Percentiles rank a stretch among this genome's conserved stretches.
Conservation (phyloP, 75 land plant genomes). For the Ceratopteris richardii region DNA sequence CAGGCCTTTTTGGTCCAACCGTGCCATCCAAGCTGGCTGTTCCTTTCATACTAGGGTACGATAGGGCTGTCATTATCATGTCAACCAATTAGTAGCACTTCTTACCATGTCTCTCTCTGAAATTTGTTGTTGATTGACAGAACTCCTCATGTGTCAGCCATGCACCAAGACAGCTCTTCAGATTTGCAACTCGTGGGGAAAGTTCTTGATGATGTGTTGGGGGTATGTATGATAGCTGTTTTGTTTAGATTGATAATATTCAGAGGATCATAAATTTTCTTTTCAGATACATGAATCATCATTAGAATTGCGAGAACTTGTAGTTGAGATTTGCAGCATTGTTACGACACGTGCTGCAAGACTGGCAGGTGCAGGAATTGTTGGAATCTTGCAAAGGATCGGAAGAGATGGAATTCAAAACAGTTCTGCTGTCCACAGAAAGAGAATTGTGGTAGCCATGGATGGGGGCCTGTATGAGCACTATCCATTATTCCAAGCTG, state of each 20-base stretch:
- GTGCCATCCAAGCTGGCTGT: constrained; percentile 41
- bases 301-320: constrained; percentile 32
- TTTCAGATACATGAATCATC: constrained; percentile 33
- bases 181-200: constrained; percentile 62
- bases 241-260: background rate
- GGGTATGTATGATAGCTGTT: constrained; percentile 29
- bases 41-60: constrained; percentile 48
- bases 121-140: constrained; percentile 22
- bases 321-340: constrained; percentile 49
- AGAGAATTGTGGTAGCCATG: constrained; percentile 46
- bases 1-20: constrained; percentile 49
- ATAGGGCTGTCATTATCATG: background rate
- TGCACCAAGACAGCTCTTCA: constrained; percentile 65
- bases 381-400: constrained; percentile 56
- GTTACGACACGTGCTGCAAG: constrained; percentile 53
- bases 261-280: too few species aligned
- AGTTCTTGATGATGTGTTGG: constrained; percentile 46
- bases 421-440: background rate
- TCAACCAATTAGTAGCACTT: background rate
- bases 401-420: constrained; percentile 22
- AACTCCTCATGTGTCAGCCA: constrained; percentile 76
- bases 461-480: constrained; percentile 75
- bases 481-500: constrained; percentile 40
- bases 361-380: constrained; percentile 66
- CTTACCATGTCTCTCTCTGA: background rate